Conservation (phyloP, 2,329 filamentous ascomycete species). For the Fonsecaea erecta region DNA sequence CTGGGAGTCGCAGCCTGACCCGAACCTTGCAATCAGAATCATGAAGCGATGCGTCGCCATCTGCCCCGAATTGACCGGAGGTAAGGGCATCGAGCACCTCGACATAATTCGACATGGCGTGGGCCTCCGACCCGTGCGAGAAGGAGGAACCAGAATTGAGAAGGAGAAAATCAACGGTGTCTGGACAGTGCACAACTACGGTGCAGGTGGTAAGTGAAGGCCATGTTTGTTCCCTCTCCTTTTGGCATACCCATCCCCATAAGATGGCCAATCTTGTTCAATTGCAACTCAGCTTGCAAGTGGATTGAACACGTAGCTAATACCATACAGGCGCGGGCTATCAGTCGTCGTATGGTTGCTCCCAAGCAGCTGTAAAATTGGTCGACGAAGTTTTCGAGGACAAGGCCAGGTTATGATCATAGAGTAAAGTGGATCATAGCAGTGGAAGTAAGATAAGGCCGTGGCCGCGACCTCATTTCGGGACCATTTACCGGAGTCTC, state of each 20-base stretch:
- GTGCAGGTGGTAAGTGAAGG: slow-evolving; percentile 62
- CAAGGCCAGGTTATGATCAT: slow-evolving; percentile 27
- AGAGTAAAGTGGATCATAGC: not conserved
- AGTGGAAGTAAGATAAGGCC: slow-evolving; percentile 1
- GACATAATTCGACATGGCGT: slow-evolving; percentile 81
- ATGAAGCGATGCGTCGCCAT: slow-evolving; percentile 75
- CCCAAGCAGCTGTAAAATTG: slow-evolving; percentile 67
- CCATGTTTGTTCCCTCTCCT: slow-evolving; percentile 13
- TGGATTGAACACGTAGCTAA: slow-evolving; percentile 32
- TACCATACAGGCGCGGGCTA: slow-evolving; percentile 63
- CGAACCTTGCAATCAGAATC: slow-evolving; percentile 78
- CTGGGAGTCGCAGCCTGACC: slow-evolving; percentile 80
- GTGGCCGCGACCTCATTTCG: not conserved
- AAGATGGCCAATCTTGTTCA: not conserved
- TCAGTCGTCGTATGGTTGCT: slow-evolving; percentile 70
- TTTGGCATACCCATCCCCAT: not conserved
- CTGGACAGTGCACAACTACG: slow-evolving; percentile 70
- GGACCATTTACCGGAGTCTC: not conserved
- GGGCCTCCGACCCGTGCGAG: slow-evolving; percentile 75
- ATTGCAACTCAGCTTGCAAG: not conserved
- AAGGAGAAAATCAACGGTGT: slow-evolving; percentile 68
- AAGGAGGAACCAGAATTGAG: slow-evolving; percentile 76
- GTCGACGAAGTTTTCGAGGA: slow-evolving; percentile 59
- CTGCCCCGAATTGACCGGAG: slow-evolving; percentile 66
- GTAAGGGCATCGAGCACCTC: slow-evolving; percentile 72